Conservation (phyloP, 2,329 filamentous ascomycete species). For the Mariannaea elegans region DNA sequence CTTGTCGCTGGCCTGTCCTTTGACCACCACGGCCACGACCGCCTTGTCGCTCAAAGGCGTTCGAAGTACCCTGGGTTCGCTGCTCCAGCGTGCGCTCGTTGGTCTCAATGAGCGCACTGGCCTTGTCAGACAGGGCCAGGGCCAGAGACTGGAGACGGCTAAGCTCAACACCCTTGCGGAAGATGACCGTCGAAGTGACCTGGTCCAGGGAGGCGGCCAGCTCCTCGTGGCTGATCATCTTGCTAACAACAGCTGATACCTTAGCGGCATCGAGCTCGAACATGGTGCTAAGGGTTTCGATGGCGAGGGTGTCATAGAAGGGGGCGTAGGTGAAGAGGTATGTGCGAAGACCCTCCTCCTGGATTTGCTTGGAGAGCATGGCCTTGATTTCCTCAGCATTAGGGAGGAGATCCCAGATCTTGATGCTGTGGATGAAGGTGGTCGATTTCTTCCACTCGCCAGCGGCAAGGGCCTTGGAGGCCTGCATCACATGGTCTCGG, state of each 20-base stretch:
- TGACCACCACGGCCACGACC: conserved; percentile 75
- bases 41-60: conserved; percentile 93
- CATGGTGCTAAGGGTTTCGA: conserved; percentile 88
- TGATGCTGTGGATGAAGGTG: conserved; percentile 94
- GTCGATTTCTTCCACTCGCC: conserved; percentile 99
- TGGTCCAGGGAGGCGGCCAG: conserved; percentile 96
- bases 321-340: conserved; percentile 99
- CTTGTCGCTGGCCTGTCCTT: conserved; percentile 69
- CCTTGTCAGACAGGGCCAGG: conserved; percentile 94
- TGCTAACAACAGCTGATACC: conserved; percentile 93
- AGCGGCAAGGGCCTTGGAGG: conserved; percentile 93
- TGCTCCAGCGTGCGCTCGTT: conserved; percentile 98
- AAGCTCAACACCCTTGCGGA: conserved; percentile 99
- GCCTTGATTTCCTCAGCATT: conserved; percentile 92
- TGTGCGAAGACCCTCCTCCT: conserved; percentile 96
- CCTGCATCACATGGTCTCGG: conserved; percentile 98
- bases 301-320: conserved; percentile 96
- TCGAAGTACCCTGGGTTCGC: conserved; percentile 92
- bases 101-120: conserved; percentile 91
- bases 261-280: conserved; percentile 93
- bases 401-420: conserved; percentile 99
- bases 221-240: conserved; percentile 99
- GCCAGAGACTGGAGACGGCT: conserved; percentile 95
- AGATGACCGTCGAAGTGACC: conserved; percentile 96
- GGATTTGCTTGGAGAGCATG: conserved; percentile 98